Percentiles rank a stretch among this genome's conserved stretches.
phyloP scores from a whole-genome alignment of 169 alveolate species.

The Eimeria acervulina region DNA sequence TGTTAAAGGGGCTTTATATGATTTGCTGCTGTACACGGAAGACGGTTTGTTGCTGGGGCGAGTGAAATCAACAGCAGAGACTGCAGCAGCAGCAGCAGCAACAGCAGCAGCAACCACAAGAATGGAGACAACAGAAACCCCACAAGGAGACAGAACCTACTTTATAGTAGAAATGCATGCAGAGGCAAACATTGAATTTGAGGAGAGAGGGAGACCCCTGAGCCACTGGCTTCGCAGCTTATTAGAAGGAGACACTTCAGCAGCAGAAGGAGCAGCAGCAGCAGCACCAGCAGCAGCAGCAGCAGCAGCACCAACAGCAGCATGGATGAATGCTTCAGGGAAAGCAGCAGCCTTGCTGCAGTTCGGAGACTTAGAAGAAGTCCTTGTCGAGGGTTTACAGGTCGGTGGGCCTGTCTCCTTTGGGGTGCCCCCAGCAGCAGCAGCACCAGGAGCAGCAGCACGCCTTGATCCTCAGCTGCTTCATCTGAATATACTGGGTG shows the following conservation, averaged over 20 bases:
- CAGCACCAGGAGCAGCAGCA: too few species aligned
- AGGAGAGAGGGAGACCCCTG: neutral
- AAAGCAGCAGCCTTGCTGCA: neutral
- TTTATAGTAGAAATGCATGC: neutral
- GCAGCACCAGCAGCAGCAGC: neutral
- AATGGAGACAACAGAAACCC: neutral
- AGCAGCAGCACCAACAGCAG: conserved; percentile 21
- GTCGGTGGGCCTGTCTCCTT: conserved; percentile 29
- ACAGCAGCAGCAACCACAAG: neutral
- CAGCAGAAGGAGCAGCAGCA: conserved; percentile 11
- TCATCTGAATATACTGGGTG: neutral
- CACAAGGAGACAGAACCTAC: neutral
- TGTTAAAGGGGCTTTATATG: neutral
- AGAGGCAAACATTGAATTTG: neutral
- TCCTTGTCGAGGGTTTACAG: neutral
- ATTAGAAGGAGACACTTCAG: neutral
- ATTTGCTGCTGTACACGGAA: neutral
- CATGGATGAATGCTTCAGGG: neutral
- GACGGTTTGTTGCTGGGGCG: neutral
- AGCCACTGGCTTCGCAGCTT: neutral
- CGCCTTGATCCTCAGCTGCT: neutral
- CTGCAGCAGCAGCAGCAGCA: conserved; percentile 12
- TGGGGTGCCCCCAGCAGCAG: neutral
- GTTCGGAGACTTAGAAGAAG: neutral
- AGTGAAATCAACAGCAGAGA: neutral